These are phyloP conservation scores for Suhomyces terraborum DNA, from an alignment of 1,139 yeast genomes.

Conservation along the genomic window DNA sequence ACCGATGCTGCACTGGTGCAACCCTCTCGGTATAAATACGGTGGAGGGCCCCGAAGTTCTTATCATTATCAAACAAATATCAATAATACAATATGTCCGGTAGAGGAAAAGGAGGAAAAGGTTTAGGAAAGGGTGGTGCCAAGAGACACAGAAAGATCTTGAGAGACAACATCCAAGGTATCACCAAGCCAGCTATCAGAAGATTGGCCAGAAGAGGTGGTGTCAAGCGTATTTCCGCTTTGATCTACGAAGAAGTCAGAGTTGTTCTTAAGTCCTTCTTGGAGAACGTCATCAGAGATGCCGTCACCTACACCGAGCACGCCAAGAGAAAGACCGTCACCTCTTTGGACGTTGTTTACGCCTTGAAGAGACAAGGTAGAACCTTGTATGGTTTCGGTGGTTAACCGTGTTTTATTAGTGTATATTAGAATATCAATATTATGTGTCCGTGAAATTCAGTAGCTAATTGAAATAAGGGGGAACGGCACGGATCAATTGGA, in stretches of 20 bases:
- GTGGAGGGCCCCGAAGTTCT: neutral
- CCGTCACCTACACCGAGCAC: slow-evolving; percentile 99
- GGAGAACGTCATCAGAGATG: slow-evolving; percentile 97
- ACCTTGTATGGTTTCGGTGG: slow-evolving; percentile 99
- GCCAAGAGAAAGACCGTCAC: slow-evolving; percentile 99
- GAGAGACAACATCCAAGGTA: slow-evolving; percentile 99
- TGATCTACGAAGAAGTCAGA: slow-evolving; percentile 98
- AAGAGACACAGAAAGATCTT: slow-evolving; percentile 99
- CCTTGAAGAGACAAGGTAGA: slow-evolving; percentile 99
- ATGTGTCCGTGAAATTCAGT: slow-evolving; percentile 6
- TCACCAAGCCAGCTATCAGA: slow-evolving; percentile 99
- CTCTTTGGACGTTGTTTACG: slow-evolving; percentile 97
- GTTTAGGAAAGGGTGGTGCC: slow-evolving; percentile 99
- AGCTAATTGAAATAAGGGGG: too few species aligned
- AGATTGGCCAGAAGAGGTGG: slow-evolving; percentile 99
- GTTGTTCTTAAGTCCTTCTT: slow-evolving; percentile 94
- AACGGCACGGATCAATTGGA: too few species aligned
- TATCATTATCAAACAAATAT: slow-evolving; percentile 7
- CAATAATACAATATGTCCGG: slow-evolving; percentile 74
- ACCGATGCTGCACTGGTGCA: neutral
- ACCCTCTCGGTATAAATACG: slow-evolving; percentile 9
- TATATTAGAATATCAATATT: slow-evolving; percentile 34
- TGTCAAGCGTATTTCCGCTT: slow-evolving; percentile 99
- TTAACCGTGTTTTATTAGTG: slow-evolving; percentile 43
- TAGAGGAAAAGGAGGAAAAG: slow-evolving; percentile 99